Evolutionary conservation across 2,329 filamentous ascomycete genomes (phyloP), one percentile per base, ranked within the genome.

Genomic region (Aspergillus ibericus): DNA sequence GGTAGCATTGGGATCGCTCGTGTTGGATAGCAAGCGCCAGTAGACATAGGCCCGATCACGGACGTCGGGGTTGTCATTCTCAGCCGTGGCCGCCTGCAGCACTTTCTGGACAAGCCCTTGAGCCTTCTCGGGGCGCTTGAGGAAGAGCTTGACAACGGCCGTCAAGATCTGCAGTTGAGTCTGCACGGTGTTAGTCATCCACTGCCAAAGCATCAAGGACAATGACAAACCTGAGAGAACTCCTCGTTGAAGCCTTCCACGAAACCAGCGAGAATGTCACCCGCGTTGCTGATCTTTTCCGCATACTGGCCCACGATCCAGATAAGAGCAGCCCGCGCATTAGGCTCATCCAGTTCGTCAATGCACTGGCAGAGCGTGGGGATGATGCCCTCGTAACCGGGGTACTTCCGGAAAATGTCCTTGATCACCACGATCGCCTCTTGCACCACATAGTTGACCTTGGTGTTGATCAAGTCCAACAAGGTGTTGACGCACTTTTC

Each of bases 261-360:
- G 71, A 99, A 99, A 16, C 90, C 88, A 53, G 87, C 84, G 59
- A 99, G 78, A 62, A 99, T 98, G 67, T 98, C 92, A 63, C 93
- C 92, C n/a, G 95, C 95, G 69, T 99, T 98, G 79, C 86, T 96
- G 71, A 99, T 99, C 82, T 99, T 99, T 80, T 99, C 95, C 0
- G 95, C 95, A 73, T 99, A 99, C 75, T 99, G 95, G 66, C 95
- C 95, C 5, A 99, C 93, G 66, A 99, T 98, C 95, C 95, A 99
- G 70, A 99, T 98, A 59, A 99, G 80, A 20, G 93, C 90, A 2
- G 90, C 93, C 70, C 95, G 83, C 6, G 95, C 95, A 68, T 92
- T 88, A 1, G 93, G 93, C 76, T 99, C 95, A 71, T 99, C 95
- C 65, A 99, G 77, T 68, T 99, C 95, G 69, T 99, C 95, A 61